A percentile compares a stretch with the other conserved stretches of the same genome.
These are phyloP conservation scores for Melanogaster broomeanus DNA, from an alignment of 768 basidiomycete genomes.

Conservation along the genomic window DNA sequence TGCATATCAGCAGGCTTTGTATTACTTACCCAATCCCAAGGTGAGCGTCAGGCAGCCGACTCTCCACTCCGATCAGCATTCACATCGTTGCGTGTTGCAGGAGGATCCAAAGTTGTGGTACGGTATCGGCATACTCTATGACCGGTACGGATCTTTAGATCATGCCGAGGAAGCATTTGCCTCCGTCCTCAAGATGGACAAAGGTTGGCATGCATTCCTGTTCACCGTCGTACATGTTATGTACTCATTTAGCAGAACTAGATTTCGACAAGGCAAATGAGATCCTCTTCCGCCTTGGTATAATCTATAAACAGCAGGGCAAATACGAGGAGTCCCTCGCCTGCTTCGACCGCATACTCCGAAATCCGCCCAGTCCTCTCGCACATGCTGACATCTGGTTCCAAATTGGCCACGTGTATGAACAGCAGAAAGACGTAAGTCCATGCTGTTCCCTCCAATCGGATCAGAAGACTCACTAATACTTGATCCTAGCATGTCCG, in stretches of 20 bases:
- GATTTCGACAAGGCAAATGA: constrained; percentile 99
- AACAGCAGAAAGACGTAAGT: constrained; percentile 94
- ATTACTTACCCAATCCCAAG: constrained; percentile 94
- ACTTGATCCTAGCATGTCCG: constrained; percentile 66
- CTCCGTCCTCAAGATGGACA: constrained; percentile 95
- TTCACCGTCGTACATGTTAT: constrained; percentile 17
- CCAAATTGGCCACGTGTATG: constrained; percentile 98
- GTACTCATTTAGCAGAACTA: constrained; percentile 37
- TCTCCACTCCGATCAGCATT: constrained; percentile 3
- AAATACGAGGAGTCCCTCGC: constrained; percentile 87
- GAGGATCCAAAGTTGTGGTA: constrained; percentile 99
- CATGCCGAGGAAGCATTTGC: constrained; percentile 99
- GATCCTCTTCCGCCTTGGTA: constrained; percentile 95
- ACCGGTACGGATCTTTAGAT: constrained; percentile 97
- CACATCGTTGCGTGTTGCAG: constrained; percentile 31
- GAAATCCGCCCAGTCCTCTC: constrained; percentile 92
- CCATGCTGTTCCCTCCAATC: background rate
- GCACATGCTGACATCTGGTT: constrained; percentile 99
- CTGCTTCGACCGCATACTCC: constrained; percentile 96
- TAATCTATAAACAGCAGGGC: constrained; percentile 98
- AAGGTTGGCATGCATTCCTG: constrained; percentile 54
- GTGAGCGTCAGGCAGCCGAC: constrained; percentile 40
- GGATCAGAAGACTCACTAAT: constrained; percentile 12
- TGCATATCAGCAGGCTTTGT: constrained; percentile 97
- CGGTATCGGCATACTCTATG: constrained; percentile 98